A percentile compares a stretch with the other conserved stretches of the same genome.
Evolutionary conservation across 257 asterid species (phyloP).

Genomic region (Solanum clarkiae): DNA sequence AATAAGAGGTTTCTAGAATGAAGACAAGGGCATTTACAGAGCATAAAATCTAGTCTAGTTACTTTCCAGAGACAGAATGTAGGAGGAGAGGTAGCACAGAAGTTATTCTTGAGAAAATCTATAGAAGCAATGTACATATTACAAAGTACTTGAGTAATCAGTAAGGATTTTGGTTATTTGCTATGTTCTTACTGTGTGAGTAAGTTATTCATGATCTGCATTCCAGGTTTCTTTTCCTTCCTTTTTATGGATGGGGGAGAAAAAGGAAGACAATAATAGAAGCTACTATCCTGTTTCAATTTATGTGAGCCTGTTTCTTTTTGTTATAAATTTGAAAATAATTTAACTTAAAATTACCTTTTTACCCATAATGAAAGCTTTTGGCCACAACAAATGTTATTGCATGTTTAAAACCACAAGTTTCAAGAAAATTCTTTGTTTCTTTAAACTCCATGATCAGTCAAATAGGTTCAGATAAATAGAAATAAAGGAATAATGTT

Average conservation of each 20-base stretch:
- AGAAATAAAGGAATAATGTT: background rate
- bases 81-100: background rate
- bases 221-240: background rate
- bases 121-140: background rate
- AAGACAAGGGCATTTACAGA: background rate
- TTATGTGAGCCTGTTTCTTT: background rate
- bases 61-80: background rate
- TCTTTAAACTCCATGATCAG: background rate
- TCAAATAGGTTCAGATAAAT: background rate
- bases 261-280: background rate
- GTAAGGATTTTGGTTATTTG: background rate
- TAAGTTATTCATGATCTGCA: background rate
- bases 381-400: background rate
- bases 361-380: background rate
- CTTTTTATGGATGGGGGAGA: background rate
- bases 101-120: background rate
- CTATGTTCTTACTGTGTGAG: background rate
- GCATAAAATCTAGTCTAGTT: background rate
- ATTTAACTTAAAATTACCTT: background rate
- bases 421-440: background rate
- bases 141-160: background rate
- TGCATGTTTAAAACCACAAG: background rate
- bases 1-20: background rate
- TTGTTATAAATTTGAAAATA: background rate
- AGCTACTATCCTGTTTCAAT: background rate